Percentiles rank a stretch among this genome's conserved stretches.
phyloP scores from a whole-genome alignment of 2,329 filamentous ascomycete genomes.

The Aspergillus glaucus region DNA sequence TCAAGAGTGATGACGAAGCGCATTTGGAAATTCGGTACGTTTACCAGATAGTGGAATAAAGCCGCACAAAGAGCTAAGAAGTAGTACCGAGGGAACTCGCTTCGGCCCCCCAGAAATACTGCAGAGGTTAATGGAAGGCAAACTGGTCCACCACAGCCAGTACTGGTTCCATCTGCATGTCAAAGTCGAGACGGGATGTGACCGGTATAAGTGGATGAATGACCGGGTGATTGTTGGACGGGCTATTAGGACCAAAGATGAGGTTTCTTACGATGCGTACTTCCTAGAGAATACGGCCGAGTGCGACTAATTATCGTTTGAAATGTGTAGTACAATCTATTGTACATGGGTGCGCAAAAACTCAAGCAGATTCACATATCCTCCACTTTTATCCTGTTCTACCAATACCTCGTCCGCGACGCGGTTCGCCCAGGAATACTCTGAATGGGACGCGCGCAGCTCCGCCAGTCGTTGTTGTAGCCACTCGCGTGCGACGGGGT shows the following conservation, averaged over 20 bases:
- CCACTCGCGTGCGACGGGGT: constrained; percentile 24
- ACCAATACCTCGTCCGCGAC: constrained; percentile 23
- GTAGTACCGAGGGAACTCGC: constrained; percentile 21
- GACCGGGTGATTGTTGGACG: constrained; percentile 21
- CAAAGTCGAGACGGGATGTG: constrained; percentile 20
- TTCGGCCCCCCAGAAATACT: constrained; percentile 21
- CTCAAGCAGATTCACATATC: constrained; percentile 22
- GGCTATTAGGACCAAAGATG: constrained; percentile 17
- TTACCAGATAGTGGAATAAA: too few relatives aligned
- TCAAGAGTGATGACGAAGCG: constrained; percentile 22
- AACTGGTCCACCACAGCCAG: constrained; percentile 16
- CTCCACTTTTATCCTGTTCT: constrained; percentile 19
- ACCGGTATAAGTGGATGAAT: constrained; percentile 22
- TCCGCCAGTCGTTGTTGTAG: constrained; percentile 24
- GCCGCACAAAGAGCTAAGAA: neutral
- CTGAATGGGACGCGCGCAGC: constrained; percentile 22
- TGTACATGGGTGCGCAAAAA: constrained; percentile 16
- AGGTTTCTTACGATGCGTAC: constrained; percentile 24
- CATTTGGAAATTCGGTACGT: constrained; percentile 19
- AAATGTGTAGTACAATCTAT: constrained; percentile 4
- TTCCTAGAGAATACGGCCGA: constrained; percentile 15
- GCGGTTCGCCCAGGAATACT: constrained; percentile 24
- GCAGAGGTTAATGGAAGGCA: constrained; percentile 19
- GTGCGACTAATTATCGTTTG: neutral
- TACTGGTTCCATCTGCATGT: constrained; percentile 25